A percentile compares a stretch with the other conserved stretches of the same genome.
Conservation (phyloP, 176 grass and related monocot species). For the Leersia perrieri region DNA sequence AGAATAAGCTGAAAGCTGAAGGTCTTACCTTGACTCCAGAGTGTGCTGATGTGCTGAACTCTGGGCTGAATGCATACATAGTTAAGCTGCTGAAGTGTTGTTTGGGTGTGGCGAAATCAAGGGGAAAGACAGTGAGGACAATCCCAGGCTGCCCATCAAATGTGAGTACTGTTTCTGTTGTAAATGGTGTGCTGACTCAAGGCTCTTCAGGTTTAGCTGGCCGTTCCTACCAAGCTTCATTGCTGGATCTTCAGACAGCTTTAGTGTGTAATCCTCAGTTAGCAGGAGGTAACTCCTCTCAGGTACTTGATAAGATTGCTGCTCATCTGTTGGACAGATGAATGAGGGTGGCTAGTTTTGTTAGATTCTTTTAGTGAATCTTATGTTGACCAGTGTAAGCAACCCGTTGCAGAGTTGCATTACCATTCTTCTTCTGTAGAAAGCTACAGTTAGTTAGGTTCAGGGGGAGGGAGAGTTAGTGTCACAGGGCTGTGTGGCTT, state of each 20-base stretch:
- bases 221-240: conserved; percentile 42
- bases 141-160: neutral
- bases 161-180: conserved; percentile 22
- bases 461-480: conserved; percentile 30
- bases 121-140: neutral
- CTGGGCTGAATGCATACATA: conserved; percentile 61
- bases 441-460: conserved; percentile 50
- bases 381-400: conserved; percentile 18
- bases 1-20: conserved; percentile 49
- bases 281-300: conserved; percentile 25
- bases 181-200: conserved; percentile 18
- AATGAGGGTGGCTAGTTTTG: conserved; percentile 11
- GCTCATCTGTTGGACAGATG: conserved; percentile 41
- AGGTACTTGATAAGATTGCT: conserved; percentile 47
- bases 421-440: conserved; percentile 39
- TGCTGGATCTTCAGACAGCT: conserved; percentile 61
- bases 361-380: conserved; percentile 14
- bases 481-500: conserved; percentile 8
- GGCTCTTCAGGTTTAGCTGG: conserved; percentile 3
- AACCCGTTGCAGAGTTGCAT: neutral
- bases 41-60: conserved; percentile 64
- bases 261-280: conserved; percentile 49
- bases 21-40: conserved; percentile 41
- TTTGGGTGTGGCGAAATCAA: conserved; percentile 57
- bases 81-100: conserved; percentile 51